Evolutionary conservation across 2,329 filamentous ascomycete genomes (phyloP), one percentile per base, ranked within the genome.

Genomic region (Nemania abortiva): DNA sequence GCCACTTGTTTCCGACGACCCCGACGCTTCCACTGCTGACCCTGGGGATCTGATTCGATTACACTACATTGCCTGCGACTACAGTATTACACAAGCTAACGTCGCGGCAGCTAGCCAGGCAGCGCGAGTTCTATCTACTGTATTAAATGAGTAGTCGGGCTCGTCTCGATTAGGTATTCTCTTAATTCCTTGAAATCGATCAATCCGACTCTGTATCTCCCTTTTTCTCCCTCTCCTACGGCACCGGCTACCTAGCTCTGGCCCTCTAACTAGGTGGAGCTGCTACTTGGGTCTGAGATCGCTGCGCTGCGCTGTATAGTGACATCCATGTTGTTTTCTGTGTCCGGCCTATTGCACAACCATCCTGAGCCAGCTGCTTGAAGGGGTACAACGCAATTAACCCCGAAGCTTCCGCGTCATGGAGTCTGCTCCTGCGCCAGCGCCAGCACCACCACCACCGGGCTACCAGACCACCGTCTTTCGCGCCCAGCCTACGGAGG

Each of bases 381-480:
- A 39, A 20, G 5, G 53, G 10, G 31, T 22, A 29, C 31, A 13
- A 22, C 63, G 50, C 69, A 45, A 50, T 72, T 76, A 75, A 73
- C 72, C 65, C 74, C 74, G 74, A 75, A 56, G 66, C 58, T 62
- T 68, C 68, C 67, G 68, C 56, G 24, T 53, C 47, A 79, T 79
- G 78, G 78, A 79, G 52, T 69, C 74, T 68, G 74, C 57, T 37
- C 18, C 53, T 22, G 9, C 73, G 69, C 74, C 75, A 70, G 37
- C 62, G n/a, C 53, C 62, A 18, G 53, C 62, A 20, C 62, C 62
- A 22, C 62, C 62, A 22, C 62, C 76, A 63, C 72, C 69, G 27
- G 72, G 72, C 52, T 79, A 77, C 53, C 76, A 78, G 69, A 80
- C 79, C 63, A 78, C 74, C 68, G 79, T 80, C 72, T 81, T 81